Base-by-base conservation (phyloP, 768 basidiomycete genomes). In the Sistotremastrum niveocremeum region DNA sequence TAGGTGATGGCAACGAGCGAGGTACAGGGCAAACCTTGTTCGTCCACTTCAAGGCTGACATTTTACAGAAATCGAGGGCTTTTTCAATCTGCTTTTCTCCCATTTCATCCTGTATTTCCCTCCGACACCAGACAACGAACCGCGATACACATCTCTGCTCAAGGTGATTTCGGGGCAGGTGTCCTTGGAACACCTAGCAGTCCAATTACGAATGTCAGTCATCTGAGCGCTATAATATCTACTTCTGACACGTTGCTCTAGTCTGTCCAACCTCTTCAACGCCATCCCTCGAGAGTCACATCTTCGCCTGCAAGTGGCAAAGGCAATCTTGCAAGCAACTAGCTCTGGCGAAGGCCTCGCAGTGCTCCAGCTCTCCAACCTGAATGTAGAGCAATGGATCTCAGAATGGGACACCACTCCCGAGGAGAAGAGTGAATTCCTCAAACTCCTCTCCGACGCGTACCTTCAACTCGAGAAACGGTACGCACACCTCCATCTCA, bases 191-290 rank as follows among this genome's bases (percentile, higher is more conserved):
- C 72, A 68, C 30, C 52, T 73, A n/a, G 55, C 72, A 7, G 65
- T 77, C 54, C 85, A 80, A 66, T 88, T 84, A 63, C 81, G 81
- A 63, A 69, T 86, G 87, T 88, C 54, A 47, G 80, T 59, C 46
- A 39, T 48, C 52, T 49, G 52, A 54, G 7, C 12, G 8, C 39
- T 29, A 28, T 45, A 42, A 42, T 39, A 34, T 53, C 34, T n/a
- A 44, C 37, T 50, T 39, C n/a, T 39, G 30, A 45, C 46, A 40
- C 52, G 44, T 20, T 42, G 39, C 36, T 47, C 6, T 52, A 89
- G 87, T 56, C 64, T 89, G 7, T 79, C 87, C 28, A 88, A 87
- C 58, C 61, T 89, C 32, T 88, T 87, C 72, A 88, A 90, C 55
- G 71, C 80, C 7, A 62, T 78, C 8, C 81, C 85, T 29, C 73